phyloP scores from a whole-genome alignment of 371 early-diverging fungal genomes.

The Blakeslea trispora region DNA sequence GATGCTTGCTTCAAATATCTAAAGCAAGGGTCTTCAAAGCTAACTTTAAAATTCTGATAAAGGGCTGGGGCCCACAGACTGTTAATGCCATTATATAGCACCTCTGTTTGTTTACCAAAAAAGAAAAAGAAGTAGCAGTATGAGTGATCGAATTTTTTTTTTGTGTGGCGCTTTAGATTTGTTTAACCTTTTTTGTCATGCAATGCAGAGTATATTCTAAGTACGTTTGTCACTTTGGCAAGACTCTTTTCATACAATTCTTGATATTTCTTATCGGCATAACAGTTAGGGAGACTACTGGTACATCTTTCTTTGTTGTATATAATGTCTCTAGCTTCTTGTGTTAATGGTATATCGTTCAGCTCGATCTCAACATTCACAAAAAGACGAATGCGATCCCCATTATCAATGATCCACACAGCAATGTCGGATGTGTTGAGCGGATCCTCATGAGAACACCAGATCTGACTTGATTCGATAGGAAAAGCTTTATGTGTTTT shows the following conservation, averaged over 20 bases:
- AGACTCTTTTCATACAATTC: neutral
- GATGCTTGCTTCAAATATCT: slow-evolving; percentile 6
- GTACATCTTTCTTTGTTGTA: neutral
- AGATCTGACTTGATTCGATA: neutral
- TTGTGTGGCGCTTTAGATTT: neutral
- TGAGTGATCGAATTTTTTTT: neutral
- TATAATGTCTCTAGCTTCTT: neutral
- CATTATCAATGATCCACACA: slow-evolving; percentile 15
- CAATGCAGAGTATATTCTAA: neutral
- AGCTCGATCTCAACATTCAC: slow-evolving; percentile 10
- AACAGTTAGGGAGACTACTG: neutral
- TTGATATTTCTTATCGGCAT: neutral
- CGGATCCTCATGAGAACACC: slow-evolving; percentile 10
- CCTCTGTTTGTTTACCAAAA: neutral
- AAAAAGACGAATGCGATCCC: slow-evolving; percentile 8
- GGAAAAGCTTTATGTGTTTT: slow-evolving; percentile 1
- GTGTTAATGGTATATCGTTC: neutral
- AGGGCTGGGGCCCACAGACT: slow-evolving; percentile 11
- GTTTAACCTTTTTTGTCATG: neutral
- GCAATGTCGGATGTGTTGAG: slow-evolving; percentile 11
- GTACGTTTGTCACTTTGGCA: neutral
- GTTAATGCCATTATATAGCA: slow-evolving; percentile 5
- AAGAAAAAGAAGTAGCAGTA: neutral
- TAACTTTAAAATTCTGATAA: neutral
- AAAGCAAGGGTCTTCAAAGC: slow-evolving; percentile 8